Percentiles rank a stretch among this genome's conserved stretches.
Conservation (phyloP, 306 rosid genomes). For the Corylus americana region DNA sequence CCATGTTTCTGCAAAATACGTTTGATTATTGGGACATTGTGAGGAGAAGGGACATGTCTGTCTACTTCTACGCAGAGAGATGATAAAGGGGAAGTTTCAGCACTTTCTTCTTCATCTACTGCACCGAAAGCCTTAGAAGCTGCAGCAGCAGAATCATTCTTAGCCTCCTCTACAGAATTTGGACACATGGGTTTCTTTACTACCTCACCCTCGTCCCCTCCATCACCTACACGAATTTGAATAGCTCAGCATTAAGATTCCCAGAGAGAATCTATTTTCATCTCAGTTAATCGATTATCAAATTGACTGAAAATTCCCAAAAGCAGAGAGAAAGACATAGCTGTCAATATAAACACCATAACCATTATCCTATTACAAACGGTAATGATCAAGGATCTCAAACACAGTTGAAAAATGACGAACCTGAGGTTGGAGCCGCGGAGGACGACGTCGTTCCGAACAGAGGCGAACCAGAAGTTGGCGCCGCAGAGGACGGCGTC, state of each 20-base stretch:
- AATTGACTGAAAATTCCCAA: neutral
- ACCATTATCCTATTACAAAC: neutral
- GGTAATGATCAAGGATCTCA: neutral
- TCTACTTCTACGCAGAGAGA: neutral
- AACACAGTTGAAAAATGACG: constrained; percentile 25
- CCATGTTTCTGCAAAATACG: neutral
- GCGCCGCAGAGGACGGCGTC: constrained; percentile 21
- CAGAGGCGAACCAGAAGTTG: constrained; percentile 21
- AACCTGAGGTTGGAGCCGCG: constrained; percentile 20
- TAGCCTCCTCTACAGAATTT: neutral
- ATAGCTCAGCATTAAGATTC: neutral
- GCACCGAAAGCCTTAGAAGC: neutral
- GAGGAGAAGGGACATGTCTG: neutral
- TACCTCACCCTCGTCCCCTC: neutral
- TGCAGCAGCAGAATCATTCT: neutral
- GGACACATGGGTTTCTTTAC: neutral
- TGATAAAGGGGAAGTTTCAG: neutral
- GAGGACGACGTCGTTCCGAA: constrained; percentile 25
- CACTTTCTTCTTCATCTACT: neutral
- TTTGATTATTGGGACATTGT: neutral
- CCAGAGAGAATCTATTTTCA: neutral
- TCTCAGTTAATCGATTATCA: too few species aligned
- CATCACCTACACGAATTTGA: neutral
- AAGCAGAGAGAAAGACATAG: neutral
- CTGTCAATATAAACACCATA: neutral